Evolutionary conservation across 176 grass and related monocot genomes (phyloP).

Genomic region (Lolium multiflorum): DNA sequence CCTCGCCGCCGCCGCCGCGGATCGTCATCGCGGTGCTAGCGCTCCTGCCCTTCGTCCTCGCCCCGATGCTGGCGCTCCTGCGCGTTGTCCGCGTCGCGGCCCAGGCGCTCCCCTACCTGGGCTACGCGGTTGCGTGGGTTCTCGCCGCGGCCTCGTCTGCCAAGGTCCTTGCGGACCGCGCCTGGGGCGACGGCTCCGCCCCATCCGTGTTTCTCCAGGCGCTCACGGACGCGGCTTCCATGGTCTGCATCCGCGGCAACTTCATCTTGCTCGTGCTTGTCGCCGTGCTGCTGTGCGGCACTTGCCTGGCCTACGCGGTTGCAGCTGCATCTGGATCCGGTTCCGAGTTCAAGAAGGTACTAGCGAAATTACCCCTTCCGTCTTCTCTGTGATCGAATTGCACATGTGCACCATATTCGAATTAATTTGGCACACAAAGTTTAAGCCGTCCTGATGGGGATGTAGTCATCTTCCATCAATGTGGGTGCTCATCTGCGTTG

Average conservation of each 20-base stretch:
- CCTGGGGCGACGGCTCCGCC: slow-evolving; percentile 17
- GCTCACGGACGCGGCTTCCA: neutral
- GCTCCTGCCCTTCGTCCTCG: neutral
- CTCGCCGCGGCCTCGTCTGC: neutral
- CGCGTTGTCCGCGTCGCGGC: neutral
- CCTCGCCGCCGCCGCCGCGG: neutral
- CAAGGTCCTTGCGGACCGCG: neutral
- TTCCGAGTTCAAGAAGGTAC: neutral
- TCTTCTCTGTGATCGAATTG: neutral
- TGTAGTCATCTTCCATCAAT: neutral
- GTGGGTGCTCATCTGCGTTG: neutral
- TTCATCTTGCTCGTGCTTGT: neutral
- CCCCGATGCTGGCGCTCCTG: neutral
- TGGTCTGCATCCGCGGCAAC: neutral
- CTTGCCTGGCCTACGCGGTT: neutral
- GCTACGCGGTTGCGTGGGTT: neutral
- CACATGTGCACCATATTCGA: neutral
- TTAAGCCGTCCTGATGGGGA: neutral
- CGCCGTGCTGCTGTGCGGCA: neutral
- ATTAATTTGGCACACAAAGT: neutral
- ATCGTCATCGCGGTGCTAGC: neutral
- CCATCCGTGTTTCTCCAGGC: neutral
- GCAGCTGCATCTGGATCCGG: neutral
- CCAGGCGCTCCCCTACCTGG: neutral
- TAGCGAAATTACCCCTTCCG: neutral